These are phyloP conservation scores for Orbilia ellipsospora DNA, from an alignment of 2,329 filamentous ascomycete species.

Conservation along the genomic window DNA sequence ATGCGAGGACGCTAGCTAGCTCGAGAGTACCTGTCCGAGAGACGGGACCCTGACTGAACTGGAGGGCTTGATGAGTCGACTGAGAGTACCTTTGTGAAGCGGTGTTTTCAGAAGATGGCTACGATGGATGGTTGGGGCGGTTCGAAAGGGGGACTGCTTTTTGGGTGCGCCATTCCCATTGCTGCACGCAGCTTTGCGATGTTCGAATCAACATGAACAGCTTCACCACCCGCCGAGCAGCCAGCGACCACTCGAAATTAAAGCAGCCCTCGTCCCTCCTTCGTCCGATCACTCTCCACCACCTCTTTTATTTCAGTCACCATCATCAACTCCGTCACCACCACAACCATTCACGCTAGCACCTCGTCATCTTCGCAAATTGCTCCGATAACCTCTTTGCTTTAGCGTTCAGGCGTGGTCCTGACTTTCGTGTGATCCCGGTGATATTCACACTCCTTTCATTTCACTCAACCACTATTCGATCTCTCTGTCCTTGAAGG, in stretches of 20 bases:
- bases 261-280: background rate
- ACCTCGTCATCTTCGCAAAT: slow-evolving; percentile 1
- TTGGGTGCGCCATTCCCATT: slow-evolving; percentile 43
- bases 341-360: slow-evolving; percentile 3
- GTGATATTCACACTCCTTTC: slow-evolving; percentile 54
- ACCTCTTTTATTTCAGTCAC: background rate
- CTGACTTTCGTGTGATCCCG: slow-evolving; percentile 20
- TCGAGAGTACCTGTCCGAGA: background rate
- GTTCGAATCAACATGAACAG: slow-evolving; percentile 14
- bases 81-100: slow-evolving; percentile 25
- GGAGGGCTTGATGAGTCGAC: slow-evolving; percentile 4
- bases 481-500: slow-evolving; percentile 28
- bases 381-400: background rate
- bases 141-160: slow-evolving; percentile 1
- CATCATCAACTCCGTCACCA: slow-evolving; percentile 4
- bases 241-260: slow-evolving; percentile 6
- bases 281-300: background rate
- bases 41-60: background rate
- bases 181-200: slow-evolving; percentile 35
- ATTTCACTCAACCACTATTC: background rate
- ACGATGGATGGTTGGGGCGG: background rate
- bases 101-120: slow-evolving; percentile 39
- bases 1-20: background rate
- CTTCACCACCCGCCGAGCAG: slow-evolving; percentile 15
- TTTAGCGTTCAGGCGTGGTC: slow-evolving; percentile 8